These are phyloP conservation scores for Aspergillus sergii DNA, from an alignment of 2,329 filamentous ascomycete genomes.

Conservation along the genomic window DNA sequence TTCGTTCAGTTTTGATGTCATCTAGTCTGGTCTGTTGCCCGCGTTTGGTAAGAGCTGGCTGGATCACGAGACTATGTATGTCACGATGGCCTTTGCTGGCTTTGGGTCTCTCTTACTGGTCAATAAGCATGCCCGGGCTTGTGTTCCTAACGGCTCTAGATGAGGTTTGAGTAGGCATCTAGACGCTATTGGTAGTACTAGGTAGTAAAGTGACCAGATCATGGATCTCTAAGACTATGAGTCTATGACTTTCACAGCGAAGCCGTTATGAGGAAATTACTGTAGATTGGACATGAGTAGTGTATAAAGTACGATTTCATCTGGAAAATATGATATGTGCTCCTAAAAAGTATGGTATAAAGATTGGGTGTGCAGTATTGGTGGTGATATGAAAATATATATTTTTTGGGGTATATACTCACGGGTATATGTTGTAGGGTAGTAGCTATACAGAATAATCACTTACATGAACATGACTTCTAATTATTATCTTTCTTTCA, in stretches of 20 bases:
- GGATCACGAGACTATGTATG: neutral
- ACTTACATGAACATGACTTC: neutral
- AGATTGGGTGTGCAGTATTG: neutral
- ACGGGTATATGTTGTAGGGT: neutral
- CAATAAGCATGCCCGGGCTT: too few relatives aligned
- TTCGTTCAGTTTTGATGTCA: neutral
- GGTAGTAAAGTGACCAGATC: neutral
- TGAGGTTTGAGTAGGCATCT: neutral
- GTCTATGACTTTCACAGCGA: neutral
- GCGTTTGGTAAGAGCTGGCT: neutral
- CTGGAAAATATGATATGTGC: neutral
- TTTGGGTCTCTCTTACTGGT: neutral
- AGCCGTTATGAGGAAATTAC: neutral
- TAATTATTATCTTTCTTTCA: neutral
- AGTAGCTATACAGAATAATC: neutral
- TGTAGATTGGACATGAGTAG: neutral
- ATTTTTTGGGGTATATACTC: neutral
- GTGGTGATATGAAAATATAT: neutral
- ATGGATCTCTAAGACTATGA: neutral
- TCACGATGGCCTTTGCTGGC: neutral
- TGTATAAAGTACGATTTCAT: neutral
- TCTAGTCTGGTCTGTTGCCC: neutral
- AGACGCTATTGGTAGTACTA: neutral
- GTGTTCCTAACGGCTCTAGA: too few relatives aligned
- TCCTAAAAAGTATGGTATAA: neutral